phyloP scores from a whole-genome alignment of 1,284 basidiomycete species.

The Ceratobasidium sp. region DNA sequence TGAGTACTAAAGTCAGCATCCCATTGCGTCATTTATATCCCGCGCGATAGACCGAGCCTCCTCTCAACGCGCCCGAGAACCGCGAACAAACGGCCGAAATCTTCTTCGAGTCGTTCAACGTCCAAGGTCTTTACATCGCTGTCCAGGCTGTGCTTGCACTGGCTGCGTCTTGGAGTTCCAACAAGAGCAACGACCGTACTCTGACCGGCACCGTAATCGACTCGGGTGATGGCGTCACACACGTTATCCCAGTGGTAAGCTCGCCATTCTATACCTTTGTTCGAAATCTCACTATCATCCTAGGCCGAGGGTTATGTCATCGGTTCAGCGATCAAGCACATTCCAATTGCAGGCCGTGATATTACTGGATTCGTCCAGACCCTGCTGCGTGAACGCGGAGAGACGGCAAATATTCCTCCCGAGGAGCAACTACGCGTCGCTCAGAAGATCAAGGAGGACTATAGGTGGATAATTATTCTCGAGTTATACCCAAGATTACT shows the following conservation, averaged over 20 bases:
- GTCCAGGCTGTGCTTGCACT: slow-evolving; percentile 99
- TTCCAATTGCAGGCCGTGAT: slow-evolving; percentile 97
- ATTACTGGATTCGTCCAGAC: slow-evolving; percentile 98
- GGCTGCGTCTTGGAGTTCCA: slow-evolving; percentile 96
- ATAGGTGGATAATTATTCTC: slow-evolving; percentile 47
- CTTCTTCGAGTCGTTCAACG: slow-evolving; percentile 99
- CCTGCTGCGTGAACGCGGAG: slow-evolving; percentile 93
- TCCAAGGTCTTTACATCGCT: slow-evolving; percentile 97
- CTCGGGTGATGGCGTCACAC: slow-evolving; percentile 98
- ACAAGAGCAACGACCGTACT: slow-evolving; percentile 89
- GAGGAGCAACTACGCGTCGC: slow-evolving; percentile 95
- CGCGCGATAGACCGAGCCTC: slow-evolving; percentile 86
- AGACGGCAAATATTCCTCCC: slow-evolving; percentile 89
- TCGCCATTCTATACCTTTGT: background rate
- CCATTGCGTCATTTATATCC: slow-evolving; percentile 14
- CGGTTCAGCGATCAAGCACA: slow-evolving; percentile 98
- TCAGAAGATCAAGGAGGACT: slow-evolving; percentile 96
- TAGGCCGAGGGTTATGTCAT: slow-evolving; percentile 96
- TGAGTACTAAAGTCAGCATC: slow-evolving; percentile 55
- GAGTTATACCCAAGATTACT: background rate
- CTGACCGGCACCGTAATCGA: slow-evolving; percentile 98
- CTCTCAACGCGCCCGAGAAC: slow-evolving; percentile 98
- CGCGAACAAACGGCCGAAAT: slow-evolving; percentile 99
- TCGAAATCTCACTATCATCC: background rate
- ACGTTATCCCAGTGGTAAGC: slow-evolving; percentile 87